Base-by-base conservation (phyloP, 2,329 filamentous ascomycete species). In the Colletotrichum navitas region DNA sequence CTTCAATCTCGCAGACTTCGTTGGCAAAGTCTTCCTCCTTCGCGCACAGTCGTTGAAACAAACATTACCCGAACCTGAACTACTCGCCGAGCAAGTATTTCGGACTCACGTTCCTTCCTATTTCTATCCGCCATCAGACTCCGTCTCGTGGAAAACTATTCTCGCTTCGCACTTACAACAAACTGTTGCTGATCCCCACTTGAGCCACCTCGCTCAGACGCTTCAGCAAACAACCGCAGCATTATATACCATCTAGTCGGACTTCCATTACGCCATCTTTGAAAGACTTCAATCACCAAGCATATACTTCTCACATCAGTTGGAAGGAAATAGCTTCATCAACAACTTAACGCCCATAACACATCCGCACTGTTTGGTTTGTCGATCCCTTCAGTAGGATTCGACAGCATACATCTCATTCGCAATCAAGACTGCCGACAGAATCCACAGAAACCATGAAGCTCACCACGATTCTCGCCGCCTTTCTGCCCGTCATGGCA, bases 401-500 rank as follows among this genome's bases (percentile, higher is more conserved):
- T 74, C 79, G 74, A 74, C 70, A 72, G 74, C 63, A 61, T 62
- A 71, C 45, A 63, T 43, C 32, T 61, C 56, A 62, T 71, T 71
- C 45, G 60, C 61, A 69, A 61, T 55, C 47, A 56, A 60, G 54
- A 62, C 76, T 64, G 54, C 60, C 58, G 63, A 59, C 72, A 63
- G 24, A 66, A 47, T 29, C 58, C 32, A 69, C 63, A 72, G 71
- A 74, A 76, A 79, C 70, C 66, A 84, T 84, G 82, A 81, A 82
- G 58, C 76, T 83, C 75, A 78, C 79, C 56, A 80, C 84, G 39
- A 76, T 89, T 72, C 69, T 86, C 76, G 78, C 86, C 72, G 84
- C 85, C 72, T 77, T 86, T 74, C 83, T 90, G 77, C 88, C 88
- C 76, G 82, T 88, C 64, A 78, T 89, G 77, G 88, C 86, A 71